Percentiles rank a stretch among this genome's conserved stretches.
These are phyloP conservation scores for Alisma plantagoaquatica DNA, from an alignment of 106 monocot genomes.

Conservation along the genomic window DNA sequence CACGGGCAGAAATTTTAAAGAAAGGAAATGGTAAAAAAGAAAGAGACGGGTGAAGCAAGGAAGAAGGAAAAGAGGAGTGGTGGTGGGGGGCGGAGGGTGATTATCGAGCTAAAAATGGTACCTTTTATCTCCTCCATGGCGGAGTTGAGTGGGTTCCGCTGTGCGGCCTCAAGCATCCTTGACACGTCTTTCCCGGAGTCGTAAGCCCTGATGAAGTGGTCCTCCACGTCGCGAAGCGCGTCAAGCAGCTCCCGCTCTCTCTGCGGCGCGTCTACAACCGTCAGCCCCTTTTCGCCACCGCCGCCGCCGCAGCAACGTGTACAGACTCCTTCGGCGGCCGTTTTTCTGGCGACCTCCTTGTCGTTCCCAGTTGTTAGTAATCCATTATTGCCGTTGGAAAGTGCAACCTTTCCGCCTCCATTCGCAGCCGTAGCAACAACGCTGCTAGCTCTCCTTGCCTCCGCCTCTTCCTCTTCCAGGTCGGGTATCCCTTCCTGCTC, in stretches of 20 bases:
- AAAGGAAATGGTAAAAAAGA: no score
- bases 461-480: slow-evolving; percentile 51
- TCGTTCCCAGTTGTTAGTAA: no score
- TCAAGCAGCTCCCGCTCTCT: slow-evolving; percentile 77
- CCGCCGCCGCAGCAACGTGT: not conserved
- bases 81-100: no score
- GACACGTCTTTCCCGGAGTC: slow-evolving; percentile 82
- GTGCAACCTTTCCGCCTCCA: not conserved
- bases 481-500: slow-evolving; percentile 91
- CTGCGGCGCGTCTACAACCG: slow-evolving; percentile 19
- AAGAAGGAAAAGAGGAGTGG: no score
- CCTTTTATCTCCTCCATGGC: slow-evolving; percentile 40
- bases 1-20: no score
- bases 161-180: slow-evolving; percentile 78
- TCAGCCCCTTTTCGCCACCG: slow-evolving; percentile 32
- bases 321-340: not conserved
- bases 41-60: no score
- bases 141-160: slow-evolving; percentile 17
- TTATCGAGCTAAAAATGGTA: no score
- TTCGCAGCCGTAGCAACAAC: no score
- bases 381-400: no score
- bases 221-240: slow-evolving; percentile 71
- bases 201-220: slow-evolving; percentile 78
- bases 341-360: slow-evolving; percentile 10
- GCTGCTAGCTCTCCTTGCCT: not conserved